Percentiles rank a stretch among this genome's conserved stretches.
Evolutionary conservation across 371 early-diverging fungal genomes (phyloP).

Genomic region (Mortierella sp.): DNA sequence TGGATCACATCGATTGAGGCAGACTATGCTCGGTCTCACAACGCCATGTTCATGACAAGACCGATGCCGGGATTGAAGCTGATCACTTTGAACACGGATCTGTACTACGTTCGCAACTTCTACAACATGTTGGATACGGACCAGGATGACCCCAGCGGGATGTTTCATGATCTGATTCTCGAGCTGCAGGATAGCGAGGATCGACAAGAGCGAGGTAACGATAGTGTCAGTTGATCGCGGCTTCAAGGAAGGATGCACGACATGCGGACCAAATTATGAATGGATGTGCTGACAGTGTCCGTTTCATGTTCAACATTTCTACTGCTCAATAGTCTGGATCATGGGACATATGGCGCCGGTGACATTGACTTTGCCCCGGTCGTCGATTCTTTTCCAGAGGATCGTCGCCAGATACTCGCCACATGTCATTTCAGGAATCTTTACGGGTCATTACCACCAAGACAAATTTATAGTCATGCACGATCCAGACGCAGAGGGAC

Average conservation of each 20-base stretch:
- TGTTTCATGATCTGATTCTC: conserved; percentile 64
- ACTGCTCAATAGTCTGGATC: conserved; percentile 63
- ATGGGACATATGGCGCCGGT: conserved; percentile 73
- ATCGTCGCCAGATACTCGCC: conserved; percentile 71
- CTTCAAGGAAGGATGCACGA: not conserved
- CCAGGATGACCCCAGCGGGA: conserved; percentile 65
- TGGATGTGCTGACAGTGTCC: not conserved
- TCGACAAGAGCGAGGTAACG: conserved; percentile 58
- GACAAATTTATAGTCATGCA: conserved; percentile 53
- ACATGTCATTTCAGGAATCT: conserved; percentile 72
- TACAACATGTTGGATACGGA: conserved; percentile 52
- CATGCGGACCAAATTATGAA: not conserved
- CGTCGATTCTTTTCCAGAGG: conserved; percentile 68
- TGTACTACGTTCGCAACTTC: conserved; percentile 70
- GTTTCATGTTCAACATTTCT: not conserved
- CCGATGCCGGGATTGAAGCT: conserved; percentile 67
- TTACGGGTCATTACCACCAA: conserved; percentile 72
- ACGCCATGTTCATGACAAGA: conserved; percentile 66
- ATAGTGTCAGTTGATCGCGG: not conserved
- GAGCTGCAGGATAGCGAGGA: conserved; percentile 71
- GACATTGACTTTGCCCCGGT: conserved; percentile 62
- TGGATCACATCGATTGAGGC: conserved; percentile 63
- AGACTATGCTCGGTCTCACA: conserved; percentile 53
- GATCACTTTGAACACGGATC: conserved; percentile 74
- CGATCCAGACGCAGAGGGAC: conserved; percentile 49